Conservation (phyloP, 306 rosid genomes). For the Sophora flavescens region DNA sequence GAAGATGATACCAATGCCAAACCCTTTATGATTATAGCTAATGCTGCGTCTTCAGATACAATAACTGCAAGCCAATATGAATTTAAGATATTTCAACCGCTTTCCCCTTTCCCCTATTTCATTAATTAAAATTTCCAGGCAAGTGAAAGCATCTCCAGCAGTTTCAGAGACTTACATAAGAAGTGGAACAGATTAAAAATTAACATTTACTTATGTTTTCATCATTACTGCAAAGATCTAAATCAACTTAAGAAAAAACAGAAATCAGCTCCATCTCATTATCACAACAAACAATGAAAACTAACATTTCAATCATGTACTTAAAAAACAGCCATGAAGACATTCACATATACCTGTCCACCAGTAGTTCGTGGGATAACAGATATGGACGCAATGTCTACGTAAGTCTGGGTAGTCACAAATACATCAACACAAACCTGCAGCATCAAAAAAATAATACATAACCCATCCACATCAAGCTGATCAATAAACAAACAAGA, state of each 20-base stretch:
- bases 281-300: constrained; percentile 31
- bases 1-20: constrained; percentile 2
- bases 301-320: constrained; percentile 12
- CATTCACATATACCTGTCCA: constrained; percentile 77
- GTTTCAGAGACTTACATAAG: constrained; percentile 16
- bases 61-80: not conserved
- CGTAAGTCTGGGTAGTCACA: constrained; percentile 85
- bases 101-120: constrained; percentile 11
- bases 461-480: constrained; percentile 38
- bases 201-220: constrained; percentile 11
- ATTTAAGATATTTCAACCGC: constrained; percentile 22
- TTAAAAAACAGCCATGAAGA: constrained; percentile 21
- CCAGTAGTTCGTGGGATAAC: constrained; percentile 94
- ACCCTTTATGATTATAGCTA: not conserved
- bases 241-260: constrained; percentile 4
- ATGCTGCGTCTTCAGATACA: constrained; percentile 13
- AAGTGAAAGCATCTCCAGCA: constrained; percentile 22
- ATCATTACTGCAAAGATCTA: constrained; percentile 22
- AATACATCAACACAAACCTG: constrained; percentile 96
- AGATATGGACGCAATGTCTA: constrained; percentile 91
- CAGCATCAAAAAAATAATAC: constrained; percentile 45
- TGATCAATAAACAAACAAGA: constrained; percentile 13
- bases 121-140: not conserved
- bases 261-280: constrained; percentile 20
- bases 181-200: constrained; percentile 10